These are phyloP conservation scores for Thalassiosira mediterranea DNA, from an alignment of 352 stramenopile genomes.

Conservation along the genomic window DNA sequence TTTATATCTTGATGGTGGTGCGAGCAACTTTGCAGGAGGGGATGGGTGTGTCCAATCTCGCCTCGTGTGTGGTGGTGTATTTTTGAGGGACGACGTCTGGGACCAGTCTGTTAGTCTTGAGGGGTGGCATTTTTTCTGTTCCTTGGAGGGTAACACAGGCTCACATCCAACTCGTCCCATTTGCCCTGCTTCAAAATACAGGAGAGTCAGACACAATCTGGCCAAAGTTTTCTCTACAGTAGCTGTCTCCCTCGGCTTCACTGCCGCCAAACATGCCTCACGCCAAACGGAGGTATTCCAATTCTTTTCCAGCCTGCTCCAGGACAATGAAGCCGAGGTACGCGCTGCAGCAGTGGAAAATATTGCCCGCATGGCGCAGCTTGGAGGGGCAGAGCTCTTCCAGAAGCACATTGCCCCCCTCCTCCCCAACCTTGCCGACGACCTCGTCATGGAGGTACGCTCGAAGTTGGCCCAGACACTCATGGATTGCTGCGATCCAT, in stretches of 20 bases:
- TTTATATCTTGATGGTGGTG: too few relatives aligned
- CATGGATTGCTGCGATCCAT: conserved; percentile 91
- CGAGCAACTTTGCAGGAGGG: too few relatives aligned
- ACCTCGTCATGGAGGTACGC: conserved; percentile 94
- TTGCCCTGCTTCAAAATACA: conserved; percentile 24
- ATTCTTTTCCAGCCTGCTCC: conserved; percentile 90
- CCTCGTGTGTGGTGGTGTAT: too few relatives aligned
- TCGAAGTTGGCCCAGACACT: conserved; percentile 90
- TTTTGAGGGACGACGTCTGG: too few relatives aligned
- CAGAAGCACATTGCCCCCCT: conserved; percentile 89
- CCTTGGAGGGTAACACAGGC: too few relatives aligned
- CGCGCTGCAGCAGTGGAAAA: conserved; percentile 91
- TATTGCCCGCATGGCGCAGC: conserved; percentile 90
- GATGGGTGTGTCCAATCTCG: too few relatives aligned
- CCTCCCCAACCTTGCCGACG: conserved; percentile 89
- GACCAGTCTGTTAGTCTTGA: conserved; percentile 1
- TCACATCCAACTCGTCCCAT: too few relatives aligned
- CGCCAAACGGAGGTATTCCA: conserved; percentile 88
- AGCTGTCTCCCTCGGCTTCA: conserved; percentile 62
- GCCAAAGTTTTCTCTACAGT: conserved; percentile 91
- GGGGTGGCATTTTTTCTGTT: too few relatives aligned
- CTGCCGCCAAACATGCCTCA: conserved; percentile 74
- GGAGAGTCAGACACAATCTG: conserved; percentile 93
- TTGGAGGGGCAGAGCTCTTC: conserved; percentile 91
- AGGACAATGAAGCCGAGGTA: conserved; percentile 93